These are phyloP conservation scores for Amaranthus hypochondriacus DNA, from an alignment of 148 eudicot species.

Conservation along the genomic window DNA sequence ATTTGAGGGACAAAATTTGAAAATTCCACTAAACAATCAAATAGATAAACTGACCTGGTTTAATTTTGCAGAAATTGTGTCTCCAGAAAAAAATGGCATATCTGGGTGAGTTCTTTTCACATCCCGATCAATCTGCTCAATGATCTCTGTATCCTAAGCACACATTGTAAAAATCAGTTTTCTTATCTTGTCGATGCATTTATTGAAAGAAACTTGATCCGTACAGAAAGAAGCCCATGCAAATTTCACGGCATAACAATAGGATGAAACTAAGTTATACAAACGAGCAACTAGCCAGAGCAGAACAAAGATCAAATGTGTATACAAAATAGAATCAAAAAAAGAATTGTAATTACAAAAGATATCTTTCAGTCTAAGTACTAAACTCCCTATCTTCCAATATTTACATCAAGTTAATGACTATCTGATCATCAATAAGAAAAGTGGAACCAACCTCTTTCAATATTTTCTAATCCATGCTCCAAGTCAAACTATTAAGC, in stretches of 20 bases:
- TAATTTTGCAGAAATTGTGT: slow-evolving; percentile 54
- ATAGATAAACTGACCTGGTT: slow-evolving; percentile 55
- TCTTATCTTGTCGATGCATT: slow-evolving; percentile 4
- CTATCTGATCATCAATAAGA: neutral
- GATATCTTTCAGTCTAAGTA: neutral
- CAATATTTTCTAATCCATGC: neutral
- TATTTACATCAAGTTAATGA: neutral
- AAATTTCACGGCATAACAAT: neutral
- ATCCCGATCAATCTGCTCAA: slow-evolving; percentile 96
- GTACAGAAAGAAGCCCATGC: neutral
- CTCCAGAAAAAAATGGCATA: slow-evolving; percentile 84
- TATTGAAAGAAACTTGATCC: neutral
- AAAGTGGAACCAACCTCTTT: neutral
- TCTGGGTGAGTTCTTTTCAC: slow-evolving; percentile 98
- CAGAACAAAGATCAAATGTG: neutral
- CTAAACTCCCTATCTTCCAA: neutral
- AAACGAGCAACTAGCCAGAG: neutral
- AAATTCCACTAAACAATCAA: neutral
- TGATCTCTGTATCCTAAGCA: slow-evolving; percentile 81
- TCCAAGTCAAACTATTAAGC: neutral
- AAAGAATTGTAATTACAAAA: too few relatives aligned
- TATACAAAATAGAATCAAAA: too few relatives aligned
- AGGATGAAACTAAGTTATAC: neutral
- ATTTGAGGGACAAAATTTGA: slow-evolving; percentile 5
- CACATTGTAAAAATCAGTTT: neutral